phyloP scores from a whole-genome alignment of 768 basidiomycete species.

The Leccinum uliginosum region DNA sequence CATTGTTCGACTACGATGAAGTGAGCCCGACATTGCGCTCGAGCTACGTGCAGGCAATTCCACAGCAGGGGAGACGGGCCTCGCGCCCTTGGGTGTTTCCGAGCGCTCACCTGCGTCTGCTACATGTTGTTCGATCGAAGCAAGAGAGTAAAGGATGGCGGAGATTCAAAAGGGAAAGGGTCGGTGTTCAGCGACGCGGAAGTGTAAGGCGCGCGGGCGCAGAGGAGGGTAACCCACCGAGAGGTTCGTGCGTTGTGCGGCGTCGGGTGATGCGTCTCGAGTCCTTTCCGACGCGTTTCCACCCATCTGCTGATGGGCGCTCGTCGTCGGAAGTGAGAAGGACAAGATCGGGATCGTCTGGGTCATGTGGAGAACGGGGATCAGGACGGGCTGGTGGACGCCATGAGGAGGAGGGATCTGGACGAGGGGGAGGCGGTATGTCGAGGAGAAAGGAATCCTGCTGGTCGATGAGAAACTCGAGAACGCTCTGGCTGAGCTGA shows the following conservation, averaged over 20 bases:
- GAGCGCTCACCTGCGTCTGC: conserved; percentile 19
- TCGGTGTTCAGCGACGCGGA: conserved; percentile 26
- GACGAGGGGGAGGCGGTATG: conserved; percentile 63
- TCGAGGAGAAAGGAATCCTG: conserved; percentile 95
- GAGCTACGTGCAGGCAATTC: conserved; percentile 38
- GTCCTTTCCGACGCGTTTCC: conserved; percentile 47
- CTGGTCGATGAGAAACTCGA: conserved; percentile 94
- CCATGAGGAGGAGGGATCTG: conserved; percentile 29
- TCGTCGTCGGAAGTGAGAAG: conserved; percentile 49
- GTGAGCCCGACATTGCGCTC: conserved; percentile 30
- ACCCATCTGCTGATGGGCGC: conserved; percentile 42
- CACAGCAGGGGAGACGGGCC: conserved; percentile 44
- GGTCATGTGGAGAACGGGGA: conserved; percentile 14
- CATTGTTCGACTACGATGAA: conserved; percentile 60
- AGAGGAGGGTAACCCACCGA: conserved; percentile 33
- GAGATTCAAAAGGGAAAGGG: conserved; percentile 8
- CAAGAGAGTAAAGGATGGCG: conserved; percentile 4
- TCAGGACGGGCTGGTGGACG: conserved; percentile 17
- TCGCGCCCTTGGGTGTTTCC: conserved; percentile 25
- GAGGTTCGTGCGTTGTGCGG: conserved; percentile 51
- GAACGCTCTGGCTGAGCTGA: conserved; percentile 79
- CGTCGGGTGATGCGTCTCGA: conserved; percentile 46
- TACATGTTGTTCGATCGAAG: conserved; percentile 9
- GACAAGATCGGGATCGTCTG: conserved; percentile 45
- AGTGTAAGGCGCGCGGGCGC: conserved; percentile 27